These are phyloP conservation scores for Nakazawaea sp. DNA, from an alignment of 805 yeast genomes.

Conservation along the genomic window DNA sequence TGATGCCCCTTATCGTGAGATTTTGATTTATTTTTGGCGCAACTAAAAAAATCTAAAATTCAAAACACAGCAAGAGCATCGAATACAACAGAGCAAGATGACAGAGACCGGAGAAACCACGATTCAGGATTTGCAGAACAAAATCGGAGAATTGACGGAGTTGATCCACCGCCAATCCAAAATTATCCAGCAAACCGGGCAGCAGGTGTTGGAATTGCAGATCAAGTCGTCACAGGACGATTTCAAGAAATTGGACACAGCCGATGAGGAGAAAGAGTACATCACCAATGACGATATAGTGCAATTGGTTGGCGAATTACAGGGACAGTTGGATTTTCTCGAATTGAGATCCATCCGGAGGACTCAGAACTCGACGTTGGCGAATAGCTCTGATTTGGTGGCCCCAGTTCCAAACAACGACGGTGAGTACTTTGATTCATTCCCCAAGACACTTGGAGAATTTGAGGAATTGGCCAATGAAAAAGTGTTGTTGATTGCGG, in stretches of 20 bases:
- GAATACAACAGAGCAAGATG: no score
- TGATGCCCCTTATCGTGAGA: no score
- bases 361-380: slow-evolving; percentile 52
- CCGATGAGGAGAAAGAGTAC: slow-evolving; percentile 39
- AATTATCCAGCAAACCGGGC: slow-evolving; percentile 70
- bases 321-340: slow-evolving; percentile 72
- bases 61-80: no score
- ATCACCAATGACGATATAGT: slow-evolving; percentile 81
- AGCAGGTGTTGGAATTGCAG: slow-evolving; percentile 67
- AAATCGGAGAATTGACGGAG: slow-evolving; percentile 45
- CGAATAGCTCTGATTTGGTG: slow-evolving; percentile 33
- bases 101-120: no score
- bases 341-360: slow-evolving; percentile 77
- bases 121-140: no score
- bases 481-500: slow-evolving; percentile 46
- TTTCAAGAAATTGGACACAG: slow-evolving; percentile 17
- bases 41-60: no score
- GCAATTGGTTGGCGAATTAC: slow-evolving; percentile 83
- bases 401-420: slow-evolving; percentile 74
- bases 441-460: slow-evolving; percentile 53
- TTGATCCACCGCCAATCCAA: slow-evolving; percentile 59
- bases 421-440: slow-evolving; percentile 49
- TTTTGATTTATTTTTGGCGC: no score
- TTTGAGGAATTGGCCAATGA: slow-evolving; percentile 40
- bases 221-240: slow-evolving; percentile 39